phyloP scores from a whole-genome alignment of 2,329 filamentous ascomycete genomes.

The Cordyceps farinosa region DNA sequence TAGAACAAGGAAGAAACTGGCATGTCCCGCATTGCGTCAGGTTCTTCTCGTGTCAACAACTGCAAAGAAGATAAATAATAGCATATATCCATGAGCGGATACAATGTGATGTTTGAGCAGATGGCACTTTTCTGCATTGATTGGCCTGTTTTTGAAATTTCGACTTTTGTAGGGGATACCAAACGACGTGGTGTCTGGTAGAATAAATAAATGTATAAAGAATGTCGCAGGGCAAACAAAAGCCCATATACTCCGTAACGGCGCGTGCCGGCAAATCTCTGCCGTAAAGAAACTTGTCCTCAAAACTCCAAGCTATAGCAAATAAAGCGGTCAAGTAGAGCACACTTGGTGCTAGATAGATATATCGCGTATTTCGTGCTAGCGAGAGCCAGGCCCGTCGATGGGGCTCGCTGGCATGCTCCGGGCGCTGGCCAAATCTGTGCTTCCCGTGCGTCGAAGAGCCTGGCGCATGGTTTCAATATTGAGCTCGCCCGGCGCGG shows the following conservation, averaged over 20 bases:
- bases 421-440: slow-evolving; percentile 61
- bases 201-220: background rate
- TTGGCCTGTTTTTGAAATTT: background rate
- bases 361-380: background rate
- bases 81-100: background rate
- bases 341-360: background rate
- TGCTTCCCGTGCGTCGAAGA: slow-evolving; percentile 77
- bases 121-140: background rate
- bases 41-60: background rate
- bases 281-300: background rate
- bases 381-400: slow-evolving; percentile 36
- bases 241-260: background rate
- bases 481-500: slow-evolving; percentile 61
- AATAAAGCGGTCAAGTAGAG: background rate
- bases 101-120: background rate
- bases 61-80: background rate
- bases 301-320: slow-evolving; percentile 7
- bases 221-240: background rate
- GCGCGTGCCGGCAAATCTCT: slow-evolving; percentile 3
- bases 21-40: slow-evolving; percentile 10
- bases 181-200: background rate
- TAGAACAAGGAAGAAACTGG: slow-evolving; percentile 1
- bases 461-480: slow-evolving; percentile 95
- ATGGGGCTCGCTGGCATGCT: slow-evolving; percentile 59
- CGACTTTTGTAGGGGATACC: background rate